Evolutionary conservation across 495 filamentous ascomycete species (phyloP), one percentile per base, ranked within the genome.

Genomic region (Bombardia bombarda): DNA sequence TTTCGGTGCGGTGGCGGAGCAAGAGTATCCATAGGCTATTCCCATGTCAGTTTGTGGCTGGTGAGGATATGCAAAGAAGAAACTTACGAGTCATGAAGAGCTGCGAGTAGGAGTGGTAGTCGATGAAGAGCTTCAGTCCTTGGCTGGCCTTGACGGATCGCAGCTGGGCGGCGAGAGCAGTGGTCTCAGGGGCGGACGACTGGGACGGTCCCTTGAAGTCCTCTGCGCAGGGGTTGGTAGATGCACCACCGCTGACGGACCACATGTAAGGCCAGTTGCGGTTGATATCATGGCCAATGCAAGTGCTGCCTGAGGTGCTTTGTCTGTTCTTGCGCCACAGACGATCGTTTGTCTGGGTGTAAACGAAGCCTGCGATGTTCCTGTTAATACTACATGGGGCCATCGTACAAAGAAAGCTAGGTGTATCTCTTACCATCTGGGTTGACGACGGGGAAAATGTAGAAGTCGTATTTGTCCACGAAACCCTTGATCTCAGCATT

Each of bases 281-380:
- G 63, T 83, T 83, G 56, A 80, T 73, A 52, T 83, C 79, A 12
- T 61, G 66, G 17, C 79, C 79, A 20, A 80, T 34, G 52, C 73
- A 80, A 13, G 63, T 56, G 32, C 53, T 57, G 38, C 63, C 63
- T 1, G 58, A 46, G 28, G 56, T 61, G 3, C 57, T 53, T 32
- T 78, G 73, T 0, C 79, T 66, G 64, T 82, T 83, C 60, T 83
- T 83, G 51, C 79, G 70, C 79, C 79, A 83, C 22, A 82, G 61
- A 7, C 79, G 70, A 46, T 77, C 58, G 17, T 40, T 73, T 14
- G 72, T 72, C 46, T 83, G 79, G 0, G 74, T 74, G 64, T 77
- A 83, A 19, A 42, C 3, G 40, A 42, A 42, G 65, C 82, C 82
- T 32, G 77, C 69, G 60, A 20, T 14, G 18, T 22, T 6, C 7